phyloP scores from a whole-genome alignment of 2,329 filamentous ascomycete species.

The Hypocreales sp. region DNA sequence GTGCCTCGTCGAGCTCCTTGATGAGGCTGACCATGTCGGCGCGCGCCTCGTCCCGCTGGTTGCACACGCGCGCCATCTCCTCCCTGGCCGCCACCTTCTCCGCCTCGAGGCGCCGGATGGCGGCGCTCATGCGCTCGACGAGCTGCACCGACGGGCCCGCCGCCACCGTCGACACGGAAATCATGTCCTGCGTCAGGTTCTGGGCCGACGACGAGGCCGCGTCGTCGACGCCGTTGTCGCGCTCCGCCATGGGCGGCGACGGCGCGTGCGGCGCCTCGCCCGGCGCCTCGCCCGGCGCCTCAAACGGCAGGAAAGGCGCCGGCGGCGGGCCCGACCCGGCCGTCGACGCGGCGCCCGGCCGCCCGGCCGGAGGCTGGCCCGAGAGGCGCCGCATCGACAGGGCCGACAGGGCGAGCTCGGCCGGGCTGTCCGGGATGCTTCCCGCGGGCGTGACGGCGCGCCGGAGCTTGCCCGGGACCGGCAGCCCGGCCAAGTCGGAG shows the following conservation, averaged over 20 bases:
- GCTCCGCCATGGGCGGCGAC: conserved; percentile 24
- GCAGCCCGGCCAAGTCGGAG: conserved; percentile 34
- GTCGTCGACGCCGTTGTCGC: conserved; percentile 37
- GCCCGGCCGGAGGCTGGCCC: conserved; percentile 27
- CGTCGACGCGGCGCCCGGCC: conserved; percentile 19
- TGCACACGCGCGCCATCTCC: conserved; percentile 62
- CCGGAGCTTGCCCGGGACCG: conserved; percentile 19
- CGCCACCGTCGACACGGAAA: conserved; percentile 76
- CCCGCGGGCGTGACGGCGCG: conserved; percentile 28
- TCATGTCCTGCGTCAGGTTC: conserved; percentile 65
- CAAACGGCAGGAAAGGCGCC: conserved; percentile 32
- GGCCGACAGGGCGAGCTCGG: conserved; percentile 23
- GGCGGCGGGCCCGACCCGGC: conserved; percentile 18
- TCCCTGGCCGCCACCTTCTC: conserved; percentile 84
- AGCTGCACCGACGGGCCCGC: conserved; percentile 89
- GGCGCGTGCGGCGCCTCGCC: conserved; percentile 17
- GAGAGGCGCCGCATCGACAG: conserved; percentile 30
- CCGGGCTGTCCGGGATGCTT: conserved; percentile 26
- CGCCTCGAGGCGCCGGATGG: conserved; percentile 76
- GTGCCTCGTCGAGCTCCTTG: conserved; percentile 65
- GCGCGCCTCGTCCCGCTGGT: conserved; percentile 86
- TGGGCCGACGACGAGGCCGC: conserved; percentile 40
- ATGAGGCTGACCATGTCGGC: conserved; percentile 81
- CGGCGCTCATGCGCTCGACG: conserved; percentile 89
- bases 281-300: conserved; percentile 18